Conservation (phyloP, 139 green algal genomes). For the Chlorella sp. region DNA sequence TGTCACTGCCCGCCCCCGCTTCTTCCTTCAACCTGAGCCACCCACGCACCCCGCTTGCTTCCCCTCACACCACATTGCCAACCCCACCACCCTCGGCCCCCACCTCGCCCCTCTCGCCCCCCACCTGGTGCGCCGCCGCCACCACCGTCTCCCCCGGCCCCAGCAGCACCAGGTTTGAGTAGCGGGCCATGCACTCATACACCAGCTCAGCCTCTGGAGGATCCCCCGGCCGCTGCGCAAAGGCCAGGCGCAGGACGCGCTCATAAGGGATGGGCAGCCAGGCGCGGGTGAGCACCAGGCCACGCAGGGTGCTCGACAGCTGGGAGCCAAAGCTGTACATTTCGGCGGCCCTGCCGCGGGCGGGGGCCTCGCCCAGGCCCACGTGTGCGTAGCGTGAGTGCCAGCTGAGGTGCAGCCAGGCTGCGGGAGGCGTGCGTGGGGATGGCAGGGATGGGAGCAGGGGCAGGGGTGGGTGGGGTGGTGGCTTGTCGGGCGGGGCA, state of each 20-base stretch:
- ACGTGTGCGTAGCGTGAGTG: conserved; percentile 64
- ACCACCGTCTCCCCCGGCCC: conserved; percentile 44
- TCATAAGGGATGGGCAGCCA: conserved; percentile 76
- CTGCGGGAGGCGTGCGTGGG: conserved; percentile 52
- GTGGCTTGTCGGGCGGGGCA: not conserved
- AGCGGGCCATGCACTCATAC: conserved; percentile 80
- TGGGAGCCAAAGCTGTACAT: conserved; percentile 58
- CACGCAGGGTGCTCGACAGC: conserved; percentile 50
- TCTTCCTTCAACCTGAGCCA: too few species aligned
- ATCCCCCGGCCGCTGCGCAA: conserved; percentile 66
- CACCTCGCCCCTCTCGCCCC: too few species aligned
- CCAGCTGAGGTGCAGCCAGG: conserved; percentile 84
- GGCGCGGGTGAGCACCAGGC: conserved; percentile 68
- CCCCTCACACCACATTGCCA: not conserved
- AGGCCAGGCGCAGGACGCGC: conserved; percentile 71
- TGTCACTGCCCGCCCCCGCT: too few species aligned
- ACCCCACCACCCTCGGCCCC: too few species aligned
- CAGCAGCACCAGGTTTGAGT: conserved; percentile 74
- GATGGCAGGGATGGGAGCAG: too few species aligned
- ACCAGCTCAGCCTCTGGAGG: conserved; percentile 55
- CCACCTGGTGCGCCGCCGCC: conserved; percentile 64
- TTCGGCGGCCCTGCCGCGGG: conserved; percentile 48
- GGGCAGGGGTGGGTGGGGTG: too few species aligned
- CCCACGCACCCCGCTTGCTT: too few species aligned
- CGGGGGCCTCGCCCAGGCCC: conserved; percentile 40